Percentiles rank a stretch among this genome's conserved stretches.
Conservation (phyloP, 352 stramenopile genomes). For the Pythium rishiriense region DNA sequence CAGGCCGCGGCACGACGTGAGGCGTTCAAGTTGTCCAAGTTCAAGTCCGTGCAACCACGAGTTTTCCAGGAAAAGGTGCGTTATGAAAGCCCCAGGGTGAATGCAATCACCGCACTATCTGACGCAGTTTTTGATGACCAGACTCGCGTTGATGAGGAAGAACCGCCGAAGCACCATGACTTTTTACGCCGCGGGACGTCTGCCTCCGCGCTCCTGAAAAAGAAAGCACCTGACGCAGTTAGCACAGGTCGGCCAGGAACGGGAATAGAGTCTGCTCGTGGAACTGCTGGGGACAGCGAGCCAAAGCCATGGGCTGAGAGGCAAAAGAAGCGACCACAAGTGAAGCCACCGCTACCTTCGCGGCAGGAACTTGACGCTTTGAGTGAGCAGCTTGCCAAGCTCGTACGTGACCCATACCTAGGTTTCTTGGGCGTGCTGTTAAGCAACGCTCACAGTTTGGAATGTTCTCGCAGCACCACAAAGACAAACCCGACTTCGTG, state of each 20-base stretch:
- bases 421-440: neutral
- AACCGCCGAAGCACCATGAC: slow-evolving; percentile 19
- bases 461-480: slow-evolving; percentile 39
- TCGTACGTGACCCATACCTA: slow-evolving; percentile 10
- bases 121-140: neutral
- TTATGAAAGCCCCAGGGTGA: too few relatives aligned
- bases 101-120: neutral
- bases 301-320: neutral
- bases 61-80: slow-evolving; percentile 44
- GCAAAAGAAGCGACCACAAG: slow-evolving; percentile 12
- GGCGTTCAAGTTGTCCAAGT: slow-evolving; percentile 67
- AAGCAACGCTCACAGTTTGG: too few relatives aligned
- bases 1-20: slow-evolving; percentile 42
- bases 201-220: slow-evolving; percentile 11
- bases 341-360: slow-evolving; percentile 27
- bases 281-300: slow-evolving; percentile 1
- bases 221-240: neutral
- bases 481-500: slow-evolving; percentile 66
- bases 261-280: neutral
- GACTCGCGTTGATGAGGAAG: slow-evolving; percentile 5
- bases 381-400: slow-evolving; percentile 21
- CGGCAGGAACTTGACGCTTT: slow-evolving; percentile 25
- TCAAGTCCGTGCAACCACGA: slow-evolving; percentile 55
- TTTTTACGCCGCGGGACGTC: slow-evolving; percentile 23
- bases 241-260: neutral